A percentile compares a stretch with the other conserved stretches of the same genome.
phyloP scores from a whole-genome alignment of 2,329 filamentous ascomycete species.

The Lasiodiplodia gonubiensis region DNA sequence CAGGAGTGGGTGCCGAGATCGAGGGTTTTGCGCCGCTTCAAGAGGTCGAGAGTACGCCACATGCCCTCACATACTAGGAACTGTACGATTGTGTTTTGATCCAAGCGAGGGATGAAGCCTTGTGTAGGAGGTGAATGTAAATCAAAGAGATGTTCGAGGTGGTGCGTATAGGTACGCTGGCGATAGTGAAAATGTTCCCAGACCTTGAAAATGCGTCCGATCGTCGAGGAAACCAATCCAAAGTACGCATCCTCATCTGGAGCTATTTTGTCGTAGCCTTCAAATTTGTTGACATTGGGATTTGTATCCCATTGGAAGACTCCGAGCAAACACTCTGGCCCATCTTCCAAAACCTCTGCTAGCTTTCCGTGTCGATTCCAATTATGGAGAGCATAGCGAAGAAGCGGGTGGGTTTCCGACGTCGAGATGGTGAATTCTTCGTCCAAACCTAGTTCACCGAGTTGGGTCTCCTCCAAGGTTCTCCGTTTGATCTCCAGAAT shows the following conservation, averaged over 20 bases:
- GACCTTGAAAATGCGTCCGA: no score
- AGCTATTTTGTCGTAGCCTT: accelerated
- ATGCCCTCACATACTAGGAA: neutral
- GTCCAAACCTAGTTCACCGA: neutral
- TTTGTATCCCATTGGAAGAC: neutral
- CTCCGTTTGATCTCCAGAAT: neutral
- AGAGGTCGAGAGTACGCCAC: neutral
- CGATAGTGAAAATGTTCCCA: no score
- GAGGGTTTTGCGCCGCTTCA: neutral
- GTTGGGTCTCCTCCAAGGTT: neutral
- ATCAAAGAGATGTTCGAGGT: no score
- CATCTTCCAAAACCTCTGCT: neutral
- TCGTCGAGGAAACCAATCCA: no score
- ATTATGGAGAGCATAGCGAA: neutral
- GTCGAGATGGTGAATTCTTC: neutral
- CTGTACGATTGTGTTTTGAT: neutral
- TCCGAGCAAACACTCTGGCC: neutral
- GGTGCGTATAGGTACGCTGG: no score
- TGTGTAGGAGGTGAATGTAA: no score
- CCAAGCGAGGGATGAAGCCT: neutral
- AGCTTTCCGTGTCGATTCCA: neutral
- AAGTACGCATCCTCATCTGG: no score
- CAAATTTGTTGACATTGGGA: no score
- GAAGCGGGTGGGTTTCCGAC: neutral
- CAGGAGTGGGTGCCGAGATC: no score